phyloP scores from a whole-genome alignment of 306 rosid genomes.

The Hippophae tibetana region DNA sequence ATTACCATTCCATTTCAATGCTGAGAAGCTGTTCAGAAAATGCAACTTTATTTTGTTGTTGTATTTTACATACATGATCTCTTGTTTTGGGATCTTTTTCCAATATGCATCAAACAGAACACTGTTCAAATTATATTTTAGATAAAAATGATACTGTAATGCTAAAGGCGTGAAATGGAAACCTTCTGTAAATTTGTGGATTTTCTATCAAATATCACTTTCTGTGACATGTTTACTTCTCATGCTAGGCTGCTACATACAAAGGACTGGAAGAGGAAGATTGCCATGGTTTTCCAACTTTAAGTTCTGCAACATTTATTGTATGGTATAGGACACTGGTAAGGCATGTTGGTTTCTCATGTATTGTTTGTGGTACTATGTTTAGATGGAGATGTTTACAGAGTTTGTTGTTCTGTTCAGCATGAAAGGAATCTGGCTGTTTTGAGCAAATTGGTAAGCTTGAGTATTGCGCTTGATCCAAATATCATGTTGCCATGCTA shows the following conservation, averaged over 20 bases:
- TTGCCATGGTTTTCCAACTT: constrained; percentile 24
- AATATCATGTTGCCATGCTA: background rate
- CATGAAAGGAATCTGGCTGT: constrained; percentile 31
- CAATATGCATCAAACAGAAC: background rate
- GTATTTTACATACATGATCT: background rate
- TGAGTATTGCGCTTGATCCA: constrained; percentile 2
- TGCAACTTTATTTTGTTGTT: background rate
- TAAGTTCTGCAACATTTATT: constrained; percentile 27
- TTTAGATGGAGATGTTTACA: constrained; percentile 16
- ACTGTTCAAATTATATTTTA: background rate
- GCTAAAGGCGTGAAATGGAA: background rate
- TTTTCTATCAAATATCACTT: background rate
- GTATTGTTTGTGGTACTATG: background rate
- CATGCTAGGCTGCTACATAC: constrained; percentile 15
- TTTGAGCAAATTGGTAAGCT: constrained; percentile 31
- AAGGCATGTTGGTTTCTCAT: constrained; percentile 8
- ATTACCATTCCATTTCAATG: constrained; percentile 1
- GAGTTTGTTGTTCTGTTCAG: constrained; percentile 22
- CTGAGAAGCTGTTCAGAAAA: background rate
- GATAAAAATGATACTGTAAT: background rate
- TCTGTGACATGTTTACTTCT: background rate
- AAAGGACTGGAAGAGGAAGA: constrained; percentile 18
- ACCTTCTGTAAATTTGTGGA: background rate
- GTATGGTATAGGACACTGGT: constrained; percentile 35
- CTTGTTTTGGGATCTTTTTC: background rate